Evolutionary conservation across 345 rosid species (phyloP).

Genomic region (Microcos paniculata): DNA sequence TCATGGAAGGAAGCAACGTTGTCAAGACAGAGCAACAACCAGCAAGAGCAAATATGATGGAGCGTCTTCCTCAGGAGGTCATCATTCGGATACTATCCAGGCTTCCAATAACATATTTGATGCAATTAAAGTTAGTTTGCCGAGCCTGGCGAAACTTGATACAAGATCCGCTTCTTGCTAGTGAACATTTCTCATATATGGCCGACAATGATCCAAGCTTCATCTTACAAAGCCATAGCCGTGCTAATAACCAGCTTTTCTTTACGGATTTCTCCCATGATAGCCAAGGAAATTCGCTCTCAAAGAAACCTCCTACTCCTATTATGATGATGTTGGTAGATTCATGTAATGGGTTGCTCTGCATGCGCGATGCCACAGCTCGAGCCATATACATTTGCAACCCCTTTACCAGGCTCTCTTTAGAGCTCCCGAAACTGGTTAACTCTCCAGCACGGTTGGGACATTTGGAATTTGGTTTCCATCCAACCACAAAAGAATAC

Average conservation of each 20-base stretch:
- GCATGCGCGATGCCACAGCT: slow-evolving; percentile 38
- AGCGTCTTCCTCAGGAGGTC: slow-evolving; percentile 55
- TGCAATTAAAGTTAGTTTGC: slow-evolving; percentile 47
- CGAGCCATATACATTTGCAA: slow-evolving; percentile 41
- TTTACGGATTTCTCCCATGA: slow-evolving; percentile 39
- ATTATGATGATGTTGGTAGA: slow-evolving; percentile 37
- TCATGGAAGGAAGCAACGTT: not conserved
- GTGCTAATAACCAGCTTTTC: slow-evolving; percentile 44
- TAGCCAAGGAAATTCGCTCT: slow-evolving; percentile 13
- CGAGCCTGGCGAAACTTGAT: slow-evolving; percentile 42
- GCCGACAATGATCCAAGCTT: slow-evolving; percentile 37
- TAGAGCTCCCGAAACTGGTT: slow-evolving; percentile 37
- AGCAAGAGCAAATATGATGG: slow-evolving; percentile 21
- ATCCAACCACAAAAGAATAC: slow-evolving; percentile 38
- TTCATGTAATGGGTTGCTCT: slow-evolving; percentile 60
- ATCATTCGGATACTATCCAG: slow-evolving; percentile 53
- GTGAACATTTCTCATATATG: slow-evolving; percentile 17
- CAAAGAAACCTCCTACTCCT: slow-evolving; percentile 36
- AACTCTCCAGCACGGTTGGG: slow-evolving; percentile 37
- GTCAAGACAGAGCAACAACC: not conserved
- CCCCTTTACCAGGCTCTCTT: slow-evolving; percentile 38
- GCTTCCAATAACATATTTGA: slow-evolving; percentile 47
- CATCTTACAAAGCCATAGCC: slow-evolving; percentile 54
- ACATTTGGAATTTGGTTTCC: slow-evolving; percentile 56
- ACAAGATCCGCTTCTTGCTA: slow-evolving; percentile 35